Conservation (phyloP, 768 basidiomycete species). For the Tremella yokohamensis region DNA sequence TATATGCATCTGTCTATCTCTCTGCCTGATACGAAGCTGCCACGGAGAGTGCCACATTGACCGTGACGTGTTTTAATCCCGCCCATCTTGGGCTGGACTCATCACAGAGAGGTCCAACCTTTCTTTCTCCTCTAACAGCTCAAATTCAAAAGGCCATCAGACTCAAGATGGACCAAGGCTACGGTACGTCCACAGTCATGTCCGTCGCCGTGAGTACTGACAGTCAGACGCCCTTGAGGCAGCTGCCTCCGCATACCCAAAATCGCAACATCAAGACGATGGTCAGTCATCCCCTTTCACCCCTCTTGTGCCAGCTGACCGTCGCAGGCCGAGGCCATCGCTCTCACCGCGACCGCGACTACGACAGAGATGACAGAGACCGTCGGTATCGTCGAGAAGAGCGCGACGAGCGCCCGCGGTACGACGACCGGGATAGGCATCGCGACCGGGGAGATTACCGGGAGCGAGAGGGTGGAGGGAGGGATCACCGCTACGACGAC, state of each 20-base stretch:
- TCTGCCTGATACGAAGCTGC: too few species aligned
- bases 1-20: too few species aligned
- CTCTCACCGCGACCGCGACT: constrained; percentile 51
- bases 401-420: constrained; percentile 18
- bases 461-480: constrained; percentile 22
- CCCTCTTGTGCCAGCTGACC: neutral
- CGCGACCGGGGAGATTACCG: constrained; percentile 23
- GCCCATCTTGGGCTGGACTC: too few species aligned
- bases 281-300: constrained; percentile 5
- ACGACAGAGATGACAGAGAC: constrained; percentile 50
- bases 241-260: constrained; percentile 42
- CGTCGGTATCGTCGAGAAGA: constrained; percentile 20
- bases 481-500: constrained; percentile 35
- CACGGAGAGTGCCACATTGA: too few species aligned
- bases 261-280: constrained; percentile 29
- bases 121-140: too few species aligned
- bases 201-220: neutral
- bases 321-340: constrained; percentile 39
- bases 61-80: too few species aligned
- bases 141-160: too few species aligned
- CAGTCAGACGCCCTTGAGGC: constrained; percentile 46
- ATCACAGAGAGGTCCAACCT: too few species aligned
- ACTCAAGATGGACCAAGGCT: constrained; percentile 42
- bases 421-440: constrained; percentile 17
- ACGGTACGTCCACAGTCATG: constrained; percentile 24